Percentiles rank a stretch among this genome's conserved stretches.
These are phyloP conservation scores for Betula pendula DNA, from an alignment of 306 rosid genomes.

Conservation along the genomic window DNA sequence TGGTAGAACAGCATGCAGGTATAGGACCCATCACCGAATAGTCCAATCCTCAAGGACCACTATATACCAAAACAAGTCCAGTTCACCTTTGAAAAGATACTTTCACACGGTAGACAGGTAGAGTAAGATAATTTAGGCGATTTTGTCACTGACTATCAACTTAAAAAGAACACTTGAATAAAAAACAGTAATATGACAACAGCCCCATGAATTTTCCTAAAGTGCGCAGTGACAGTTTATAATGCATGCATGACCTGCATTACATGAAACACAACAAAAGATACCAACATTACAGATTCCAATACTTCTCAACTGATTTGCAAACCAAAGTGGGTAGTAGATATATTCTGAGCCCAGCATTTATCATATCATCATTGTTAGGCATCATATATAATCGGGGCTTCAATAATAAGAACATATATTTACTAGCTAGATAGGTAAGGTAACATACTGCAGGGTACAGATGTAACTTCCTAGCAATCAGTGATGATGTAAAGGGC, in stretches of 20 bases:
- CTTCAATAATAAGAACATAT: background rate
- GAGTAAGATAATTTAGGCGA: background rate
- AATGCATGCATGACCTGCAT: background rate
- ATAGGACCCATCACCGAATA: background rate
- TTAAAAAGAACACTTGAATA: background rate
- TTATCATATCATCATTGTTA: background rate
- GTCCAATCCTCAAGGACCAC: background rate
- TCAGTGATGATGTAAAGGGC: background rate
- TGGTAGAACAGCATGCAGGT: background rate
- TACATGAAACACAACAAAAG: background rate
- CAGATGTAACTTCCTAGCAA: background rate
- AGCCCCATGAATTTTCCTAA: background rate
- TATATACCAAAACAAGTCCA: background rate
- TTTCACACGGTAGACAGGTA: background rate
- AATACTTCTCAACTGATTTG: background rate
- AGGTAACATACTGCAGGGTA: background rate
- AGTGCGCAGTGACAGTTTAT: background rate
- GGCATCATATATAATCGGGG: background rate
- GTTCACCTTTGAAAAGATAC: background rate
- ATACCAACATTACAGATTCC: background rate
- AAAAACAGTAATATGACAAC: background rate
- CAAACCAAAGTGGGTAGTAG: background rate
- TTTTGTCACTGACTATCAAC: background rate
- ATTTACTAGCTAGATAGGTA: background rate
- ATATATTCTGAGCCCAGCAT: background rate